phyloP scores from a whole-genome alignment of 2,329 filamentous ascomycete species.

The Aspergillus pseudonomiae region DNA sequence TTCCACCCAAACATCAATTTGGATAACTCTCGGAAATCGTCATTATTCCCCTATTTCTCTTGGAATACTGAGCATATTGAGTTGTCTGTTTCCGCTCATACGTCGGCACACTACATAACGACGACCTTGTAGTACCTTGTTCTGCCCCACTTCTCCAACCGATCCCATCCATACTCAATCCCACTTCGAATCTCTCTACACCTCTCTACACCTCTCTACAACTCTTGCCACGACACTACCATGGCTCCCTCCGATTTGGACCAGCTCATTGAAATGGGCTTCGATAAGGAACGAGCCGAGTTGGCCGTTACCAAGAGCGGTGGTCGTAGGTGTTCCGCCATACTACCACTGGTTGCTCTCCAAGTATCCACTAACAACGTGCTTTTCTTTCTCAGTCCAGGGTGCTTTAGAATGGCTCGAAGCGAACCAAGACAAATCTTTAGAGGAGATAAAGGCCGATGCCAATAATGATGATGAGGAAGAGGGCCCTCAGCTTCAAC shows the following conservation, averaged over 20 bases:
- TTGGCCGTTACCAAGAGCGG: conserved; percentile 83
- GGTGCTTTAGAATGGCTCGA: conserved; percentile 94
- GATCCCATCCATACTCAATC: background rate
- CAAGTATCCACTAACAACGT: conserved; percentile 17
- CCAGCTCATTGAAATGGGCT: conserved; percentile 70
- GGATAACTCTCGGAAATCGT: background rate
- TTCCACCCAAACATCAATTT: background rate
- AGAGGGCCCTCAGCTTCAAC: conserved; percentile 68
- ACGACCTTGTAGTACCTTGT: background rate
- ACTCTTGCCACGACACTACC: conserved; percentile 4
- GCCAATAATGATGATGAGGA: conserved; percentile 55
- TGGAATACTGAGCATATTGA: background rate
- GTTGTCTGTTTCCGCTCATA: background rate
- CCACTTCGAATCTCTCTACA: background rate
- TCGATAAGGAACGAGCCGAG: conserved; percentile 79
- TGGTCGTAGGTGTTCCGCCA: conserved; percentile 61
- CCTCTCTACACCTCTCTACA: conserved; percentile 10
- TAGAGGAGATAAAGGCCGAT: conserved; percentile 73
- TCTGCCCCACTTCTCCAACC: background rate
- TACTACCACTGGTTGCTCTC: background rate
- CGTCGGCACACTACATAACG: background rate
- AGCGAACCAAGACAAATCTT: conserved; percentile 80
- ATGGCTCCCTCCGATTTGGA: conserved; percentile 59
- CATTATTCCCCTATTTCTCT: background rate
- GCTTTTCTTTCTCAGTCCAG: conserved; percentile 63